Conservation (phyloP, 306 rosid species). For the Quercus glauca region DNA sequence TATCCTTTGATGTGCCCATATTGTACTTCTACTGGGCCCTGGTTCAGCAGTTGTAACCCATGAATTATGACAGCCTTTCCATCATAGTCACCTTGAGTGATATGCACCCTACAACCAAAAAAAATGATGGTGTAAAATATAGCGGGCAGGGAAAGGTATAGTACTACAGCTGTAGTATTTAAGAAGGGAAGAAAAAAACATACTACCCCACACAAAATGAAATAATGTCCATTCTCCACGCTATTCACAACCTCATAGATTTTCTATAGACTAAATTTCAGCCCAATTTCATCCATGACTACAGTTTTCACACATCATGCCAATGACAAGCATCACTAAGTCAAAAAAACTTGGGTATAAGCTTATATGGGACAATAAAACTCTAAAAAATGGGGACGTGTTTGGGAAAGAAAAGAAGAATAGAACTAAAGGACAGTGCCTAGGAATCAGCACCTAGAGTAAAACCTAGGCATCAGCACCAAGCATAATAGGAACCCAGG, state of each 20-base stretch:
- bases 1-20: conserved; percentile 62
- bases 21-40: conserved; percentile 53
- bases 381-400: too few species aligned
- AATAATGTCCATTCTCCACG: too few species aligned
- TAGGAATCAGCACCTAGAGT: too few species aligned
- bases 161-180: not conserved
- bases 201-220: too few species aligned
- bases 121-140: not conserved
- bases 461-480: too few species aligned
- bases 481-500: too few species aligned
- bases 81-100: conserved; percentile 98
- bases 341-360: not conserved
- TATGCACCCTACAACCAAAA: conserved; percentile 74
- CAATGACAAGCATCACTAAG: not conserved
- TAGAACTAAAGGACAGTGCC: too few species aligned
- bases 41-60: conserved; percentile 82
- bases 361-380: too few species aligned
- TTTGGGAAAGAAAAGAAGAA: too few species aligned
- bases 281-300: not conserved
- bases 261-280: not conserved
- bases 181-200: not conserved
- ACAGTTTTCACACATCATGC: not conserved
- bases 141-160: not conserved
- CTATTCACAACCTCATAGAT: not conserved
- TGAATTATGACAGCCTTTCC: conserved; percentile 88